A percentile compares a stretch with the other conserved stretches of the same genome.
Evolutionary conservation across 2,329 filamentous ascomycete genomes (phyloP).

Genomic region (Stemphylium beticola): DNA sequence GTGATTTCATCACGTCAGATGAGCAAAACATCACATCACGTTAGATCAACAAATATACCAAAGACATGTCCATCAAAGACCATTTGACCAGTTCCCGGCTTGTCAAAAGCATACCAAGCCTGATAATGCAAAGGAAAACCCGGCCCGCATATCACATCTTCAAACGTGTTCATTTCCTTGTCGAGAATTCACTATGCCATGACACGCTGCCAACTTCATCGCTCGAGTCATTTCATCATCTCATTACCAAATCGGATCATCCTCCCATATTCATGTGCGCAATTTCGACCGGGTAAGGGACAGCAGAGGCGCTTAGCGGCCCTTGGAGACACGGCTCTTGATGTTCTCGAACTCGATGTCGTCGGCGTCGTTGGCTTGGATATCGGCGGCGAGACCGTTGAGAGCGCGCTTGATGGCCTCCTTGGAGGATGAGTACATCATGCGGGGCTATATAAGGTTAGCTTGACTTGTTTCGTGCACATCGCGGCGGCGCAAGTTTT

Average conservation of each 20-base stretch:
- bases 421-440: slow-evolving; percentile 90
- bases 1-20: slow-evolving; percentile 7
- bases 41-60: slow-evolving; percentile 15
- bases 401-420: slow-evolving; percentile 82
- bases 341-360: slow-evolving; percentile 80
- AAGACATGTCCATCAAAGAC: slow-evolving; percentile 27
- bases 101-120: slow-evolving; percentile 19
- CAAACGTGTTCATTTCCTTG: slow-evolving; percentile 18
- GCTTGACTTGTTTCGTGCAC: background rate
- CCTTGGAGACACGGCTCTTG: slow-evolving; percentile 61
- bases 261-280: slow-evolving; percentile 25
- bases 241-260: slow-evolving; percentile 24
- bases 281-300: slow-evolving; percentile 21
- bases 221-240: slow-evolving; percentile 23
- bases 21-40: slow-evolving; percentile 11
- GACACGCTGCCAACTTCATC: slow-evolving; percentile 16
- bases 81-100: slow-evolving; percentile 30
- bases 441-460: slow-evolving; percentile 70
- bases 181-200: slow-evolving; percentile 8
- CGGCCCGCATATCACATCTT: slow-evolving; percentile 14
- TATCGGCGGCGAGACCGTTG: slow-evolving; percentile 74
- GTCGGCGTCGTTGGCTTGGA: slow-evolving; percentile 83
- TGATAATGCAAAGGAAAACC: slow-evolving; percentile 19
- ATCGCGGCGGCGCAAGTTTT: background rate
- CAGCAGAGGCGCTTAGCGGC: slow-evolving; percentile 49